A percentile compares a stretch with the other conserved stretches of the same genome.
Evolutionary conservation across 768 basidiomycete genomes (phyloP).

Genomic region (Xerocomellus dryophilus): DNA sequence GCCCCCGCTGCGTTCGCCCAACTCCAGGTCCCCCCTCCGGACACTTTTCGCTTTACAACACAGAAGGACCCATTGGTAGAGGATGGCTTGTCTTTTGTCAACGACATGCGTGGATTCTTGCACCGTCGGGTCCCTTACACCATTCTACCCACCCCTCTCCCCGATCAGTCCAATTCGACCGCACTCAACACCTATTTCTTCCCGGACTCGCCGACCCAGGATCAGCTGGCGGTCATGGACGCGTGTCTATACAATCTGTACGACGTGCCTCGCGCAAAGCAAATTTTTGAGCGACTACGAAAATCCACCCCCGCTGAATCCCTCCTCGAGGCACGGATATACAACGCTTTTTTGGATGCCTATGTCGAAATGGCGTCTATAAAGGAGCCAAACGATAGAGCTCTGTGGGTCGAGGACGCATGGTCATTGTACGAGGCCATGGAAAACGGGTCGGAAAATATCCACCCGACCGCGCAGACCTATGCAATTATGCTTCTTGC

Average conservation of each 20-base stretch:
- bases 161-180: slow-evolving; percentile 40
- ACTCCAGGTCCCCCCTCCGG: slow-evolving; percentile 35
- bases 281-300: slow-evolving; percentile 66
- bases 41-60: slow-evolving; percentile 38
- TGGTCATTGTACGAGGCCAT: slow-evolving; percentile 59
- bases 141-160: slow-evolving; percentile 65
- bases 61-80: slow-evolving; percentile 23
- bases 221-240: slow-evolving; percentile 74
- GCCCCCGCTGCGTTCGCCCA: slow-evolving; percentile 48
- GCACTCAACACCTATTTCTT: slow-evolving; percentile 51
- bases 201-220: slow-evolving; percentile 61
- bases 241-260: slow-evolving; percentile 75
- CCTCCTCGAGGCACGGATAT: slow-evolving; percentile 46
- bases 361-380: slow-evolving; percentile 56
- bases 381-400: slow-evolving; percentile 43
- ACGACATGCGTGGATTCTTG: slow-evolving; percentile 52
- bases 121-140: slow-evolving; percentile 48
- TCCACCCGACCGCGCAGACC: slow-evolving; percentile 52
- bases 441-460: slow-evolving; percentile 46
- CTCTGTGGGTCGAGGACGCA: slow-evolving; percentile 60
- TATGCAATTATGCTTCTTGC: slow-evolving; percentile 69
- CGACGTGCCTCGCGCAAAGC: slow-evolving; percentile 74
- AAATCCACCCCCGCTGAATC: slow-evolving; percentile 40
- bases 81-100: slow-evolving; percentile 12
- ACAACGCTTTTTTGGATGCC: slow-evolving; percentile 66